Conservation (phyloP, 179 eudicot species). For the Gypsophila paniculata region DNA sequence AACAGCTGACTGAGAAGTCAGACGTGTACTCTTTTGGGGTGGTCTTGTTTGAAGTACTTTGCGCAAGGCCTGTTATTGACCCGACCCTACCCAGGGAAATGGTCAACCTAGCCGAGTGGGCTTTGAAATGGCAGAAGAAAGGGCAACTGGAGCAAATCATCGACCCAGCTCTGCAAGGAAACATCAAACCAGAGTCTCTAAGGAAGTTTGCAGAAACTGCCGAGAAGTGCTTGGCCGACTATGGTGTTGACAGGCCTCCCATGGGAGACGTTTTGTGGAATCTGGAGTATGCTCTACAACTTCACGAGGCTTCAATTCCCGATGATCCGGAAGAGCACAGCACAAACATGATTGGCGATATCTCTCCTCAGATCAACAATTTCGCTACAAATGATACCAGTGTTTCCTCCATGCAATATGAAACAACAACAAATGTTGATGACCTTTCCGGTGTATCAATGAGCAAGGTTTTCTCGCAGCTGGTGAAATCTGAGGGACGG, state of each 20-base stretch:
- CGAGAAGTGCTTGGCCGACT: constrained; percentile 30
- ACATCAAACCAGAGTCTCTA: constrained; percentile 23
- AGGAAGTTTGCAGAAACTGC: constrained; percentile 30
- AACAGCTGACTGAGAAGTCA: constrained; percentile 27
- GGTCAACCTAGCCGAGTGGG: constrained; percentile 33
- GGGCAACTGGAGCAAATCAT: constrained; percentile 24
- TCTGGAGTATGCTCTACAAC: constrained; percentile 28
- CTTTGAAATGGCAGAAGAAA: constrained; percentile 22
- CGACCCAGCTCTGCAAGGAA: constrained; percentile 23
- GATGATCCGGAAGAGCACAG: constrained; percentile 22
- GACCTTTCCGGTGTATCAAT: constrained; percentile 25
- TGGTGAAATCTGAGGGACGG: constrained; percentile 22
- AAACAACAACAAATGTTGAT: constrained; percentile 20
- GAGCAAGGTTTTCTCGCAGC: constrained; percentile 27
- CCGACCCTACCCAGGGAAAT: constrained; percentile 25
- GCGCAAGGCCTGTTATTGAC: constrained; percentile 25
- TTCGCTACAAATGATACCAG: constrained; percentile 16
- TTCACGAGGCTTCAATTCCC: constrained; percentile 24
- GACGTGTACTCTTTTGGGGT: constrained; percentile 36
- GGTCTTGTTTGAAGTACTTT: constrained; percentile 30
- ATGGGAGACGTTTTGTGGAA: constrained; percentile 31
- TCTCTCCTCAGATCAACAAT: constrained; percentile 20
- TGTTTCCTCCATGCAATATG: constrained; percentile 20
- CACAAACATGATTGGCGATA: constrained; percentile 15
- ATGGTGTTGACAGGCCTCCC: constrained; percentile 29